Evolutionary conservation across 1,284 basidiomycete species (phyloP), one percentile per base, ranked within the genome.

Genomic region (Apiotrichum veenhuisii): DNA sequence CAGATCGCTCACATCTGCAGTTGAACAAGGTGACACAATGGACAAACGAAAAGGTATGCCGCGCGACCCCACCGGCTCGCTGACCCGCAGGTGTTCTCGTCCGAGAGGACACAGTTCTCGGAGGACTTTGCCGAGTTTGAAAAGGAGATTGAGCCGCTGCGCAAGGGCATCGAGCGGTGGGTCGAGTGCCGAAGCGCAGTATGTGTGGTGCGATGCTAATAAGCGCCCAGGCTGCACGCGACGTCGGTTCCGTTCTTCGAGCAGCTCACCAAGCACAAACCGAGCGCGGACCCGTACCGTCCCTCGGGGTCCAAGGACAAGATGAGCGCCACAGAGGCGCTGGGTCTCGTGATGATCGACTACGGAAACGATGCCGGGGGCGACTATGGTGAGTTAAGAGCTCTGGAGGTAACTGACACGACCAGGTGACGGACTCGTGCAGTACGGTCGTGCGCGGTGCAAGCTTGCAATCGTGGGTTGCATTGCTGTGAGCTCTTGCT

Each of bases 321-420:
- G 59, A 66, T 77, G 26, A 76, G 88, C 23, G 83, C 87, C 0
- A 79, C 89, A 27, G 90, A 92, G 66, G 83, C 85, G 25, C 79
- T 93, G 8, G 91, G 91, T 2, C 80, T 89, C 50, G 87, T 89
- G 42, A 91, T 93, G 90, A 86, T 90, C 57, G 80, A 82, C 30
- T 87, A 91, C 67, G 90, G 91, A 14, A 87, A 90, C 65, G 85
- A 90, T 66, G 86, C 88, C 65, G 84, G 20, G 82, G 89, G 63
- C 85, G 79, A 82, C 1, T 88, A 85, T 54, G 83, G 72, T 67
- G 34, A 75, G 50, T 55, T 55, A 58, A 26, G 34, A 46, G 41
- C 20, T 27, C 23, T 54, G 10, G 40, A 12, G 30, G 23, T 26
- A 55, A 14, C 40, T 50, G 25, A 48, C 52, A 7, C 15, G n/a